phyloP scores from a whole-genome alignment of 768 basidiomycete species.

The Auriscalpium orientale region DNA sequence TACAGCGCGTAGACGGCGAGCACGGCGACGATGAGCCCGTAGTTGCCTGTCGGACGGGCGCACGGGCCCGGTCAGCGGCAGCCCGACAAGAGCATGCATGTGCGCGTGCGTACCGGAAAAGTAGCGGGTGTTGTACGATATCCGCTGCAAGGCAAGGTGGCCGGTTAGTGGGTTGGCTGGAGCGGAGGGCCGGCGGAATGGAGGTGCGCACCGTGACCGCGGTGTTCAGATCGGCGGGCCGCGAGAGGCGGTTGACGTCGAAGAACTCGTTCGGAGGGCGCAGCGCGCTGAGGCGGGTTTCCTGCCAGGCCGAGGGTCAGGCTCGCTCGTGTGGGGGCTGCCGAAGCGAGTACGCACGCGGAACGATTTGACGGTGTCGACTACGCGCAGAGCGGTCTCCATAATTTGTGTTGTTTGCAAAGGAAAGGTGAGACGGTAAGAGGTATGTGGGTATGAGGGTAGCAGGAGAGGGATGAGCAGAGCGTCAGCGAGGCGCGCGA shows the following conservation, averaged over 20 bases:
- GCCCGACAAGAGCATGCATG: neutral
- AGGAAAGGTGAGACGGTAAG: neutral
- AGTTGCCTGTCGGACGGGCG: constrained; percentile 56
- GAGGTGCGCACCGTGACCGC: constrained; percentile 58
- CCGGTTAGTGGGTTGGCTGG: neutral
- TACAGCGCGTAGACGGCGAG: constrained; percentile 86
- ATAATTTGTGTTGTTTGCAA: constrained; percentile 29
- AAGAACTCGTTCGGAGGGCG: constrained; percentile 75
- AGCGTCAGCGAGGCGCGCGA: neutral
- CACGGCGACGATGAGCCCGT: constrained; percentile 66
- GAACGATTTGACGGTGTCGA: constrained; percentile 62
- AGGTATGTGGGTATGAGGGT: constrained; percentile 2
- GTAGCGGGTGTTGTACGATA: constrained; percentile 91
- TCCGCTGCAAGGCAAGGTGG: constrained; percentile 43
- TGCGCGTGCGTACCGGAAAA: constrained; percentile 51
- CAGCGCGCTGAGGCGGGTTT: constrained; percentile 70
- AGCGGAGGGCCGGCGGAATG: neutral
- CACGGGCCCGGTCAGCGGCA: neutral
- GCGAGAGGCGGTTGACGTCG: constrained; percentile 75
- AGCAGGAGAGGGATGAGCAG: neutral
- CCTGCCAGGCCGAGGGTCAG: constrained; percentile 37
- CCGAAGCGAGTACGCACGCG: constrained; percentile 40
- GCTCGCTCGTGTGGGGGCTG: neutral
- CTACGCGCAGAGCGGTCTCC: constrained; percentile 60
- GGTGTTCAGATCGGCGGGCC: constrained; percentile 73